Evolutionary conservation across 2,329 filamentous ascomycete genomes (phyloP).

Genomic region (Fusarium praegraminearum): DNA sequence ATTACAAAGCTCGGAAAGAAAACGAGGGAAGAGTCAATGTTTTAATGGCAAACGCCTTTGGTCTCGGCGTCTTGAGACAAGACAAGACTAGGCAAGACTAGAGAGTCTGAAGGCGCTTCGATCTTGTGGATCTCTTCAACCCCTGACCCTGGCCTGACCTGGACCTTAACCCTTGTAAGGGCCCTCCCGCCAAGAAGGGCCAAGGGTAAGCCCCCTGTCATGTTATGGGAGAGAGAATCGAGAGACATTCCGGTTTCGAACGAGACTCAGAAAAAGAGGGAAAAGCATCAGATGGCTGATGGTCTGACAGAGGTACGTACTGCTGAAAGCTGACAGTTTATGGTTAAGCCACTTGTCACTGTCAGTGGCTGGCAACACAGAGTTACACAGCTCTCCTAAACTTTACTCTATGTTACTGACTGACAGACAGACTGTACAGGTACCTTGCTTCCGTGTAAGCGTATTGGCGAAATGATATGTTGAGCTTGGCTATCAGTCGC

Average conservation of each 20-base stretch:
- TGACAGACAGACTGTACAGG: not conserved
- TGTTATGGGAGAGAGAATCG: not conserved
- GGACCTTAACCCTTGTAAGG: slow-evolving; percentile 1
- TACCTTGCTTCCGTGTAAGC: slow-evolving; percentile 8
- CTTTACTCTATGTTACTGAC: not conserved
- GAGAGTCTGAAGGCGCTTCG: slow-evolving; percentile 32
- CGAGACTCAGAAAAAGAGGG: slow-evolving; percentile 22
- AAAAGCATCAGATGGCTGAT: slow-evolving; percentile 20
- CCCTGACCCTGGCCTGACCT: slow-evolving; percentile 33
- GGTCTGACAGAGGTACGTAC: not conserved
- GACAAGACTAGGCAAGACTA: slow-evolving; percentile 7
- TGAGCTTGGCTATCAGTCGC: slow-evolving; percentile 20
- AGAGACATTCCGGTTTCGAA: slow-evolving; percentile 29
- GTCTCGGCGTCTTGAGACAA: slow-evolving; percentile 24
- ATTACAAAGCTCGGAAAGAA: slow-evolving; percentile 7
- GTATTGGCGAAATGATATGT: slow-evolving; percentile 25
- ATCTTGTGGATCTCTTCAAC: slow-evolving; percentile 32
- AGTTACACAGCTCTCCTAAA: slow-evolving; percentile 1
- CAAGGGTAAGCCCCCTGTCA: slow-evolving; percentile 22
- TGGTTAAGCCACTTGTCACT: slow-evolving; percentile 18
- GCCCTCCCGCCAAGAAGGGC: slow-evolving; percentile 32
- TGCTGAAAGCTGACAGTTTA: not conserved
- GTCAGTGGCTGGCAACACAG: not conserved
- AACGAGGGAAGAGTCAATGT: slow-evolving; percentile 31
- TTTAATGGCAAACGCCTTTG: slow-evolving; percentile 36